Conservation (phyloP, 2,329 filamentous ascomycete species). For the Cercospora sp. region DNA sequence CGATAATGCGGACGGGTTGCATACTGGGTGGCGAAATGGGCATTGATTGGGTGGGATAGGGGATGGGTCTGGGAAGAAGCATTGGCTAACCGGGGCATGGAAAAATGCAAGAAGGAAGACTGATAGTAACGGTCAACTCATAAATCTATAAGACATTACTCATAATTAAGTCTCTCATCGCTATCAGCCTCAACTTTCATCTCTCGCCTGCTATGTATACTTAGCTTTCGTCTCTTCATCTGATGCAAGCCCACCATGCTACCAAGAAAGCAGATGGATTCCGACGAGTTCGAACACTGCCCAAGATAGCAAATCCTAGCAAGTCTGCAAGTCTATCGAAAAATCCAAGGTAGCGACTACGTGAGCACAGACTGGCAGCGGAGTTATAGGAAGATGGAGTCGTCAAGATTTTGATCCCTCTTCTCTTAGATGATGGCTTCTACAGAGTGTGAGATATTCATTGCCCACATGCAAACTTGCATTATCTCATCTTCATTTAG, state of each 20-base stretch:
- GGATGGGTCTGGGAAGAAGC: background rate
- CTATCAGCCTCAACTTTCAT: background rate
- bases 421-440: background rate
- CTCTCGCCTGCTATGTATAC: background rate
- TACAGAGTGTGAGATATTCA: background rate
- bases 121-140: background rate
- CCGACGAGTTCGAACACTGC: background rate
- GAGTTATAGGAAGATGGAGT: background rate
- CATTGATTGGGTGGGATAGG: background rate
- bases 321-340: background rate
- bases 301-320: background rate
- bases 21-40: background rate
- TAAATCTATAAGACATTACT: background rate
- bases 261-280: background rate
- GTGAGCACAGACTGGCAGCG: background rate
- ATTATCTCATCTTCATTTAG: background rate
- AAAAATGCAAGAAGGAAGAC: background rate
- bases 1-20: background rate
- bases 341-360: background rate
- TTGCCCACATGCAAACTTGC: background rate
- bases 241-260: background rate
- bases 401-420: background rate
- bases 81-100: background rate
- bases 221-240: background rate
- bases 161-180: background rate